A percentile compares a stretch with the other conserved stretches of the same genome.
Conservation (phyloP, 768 basidiomycete species). For the Sarcomyxa edulis region DNA sequence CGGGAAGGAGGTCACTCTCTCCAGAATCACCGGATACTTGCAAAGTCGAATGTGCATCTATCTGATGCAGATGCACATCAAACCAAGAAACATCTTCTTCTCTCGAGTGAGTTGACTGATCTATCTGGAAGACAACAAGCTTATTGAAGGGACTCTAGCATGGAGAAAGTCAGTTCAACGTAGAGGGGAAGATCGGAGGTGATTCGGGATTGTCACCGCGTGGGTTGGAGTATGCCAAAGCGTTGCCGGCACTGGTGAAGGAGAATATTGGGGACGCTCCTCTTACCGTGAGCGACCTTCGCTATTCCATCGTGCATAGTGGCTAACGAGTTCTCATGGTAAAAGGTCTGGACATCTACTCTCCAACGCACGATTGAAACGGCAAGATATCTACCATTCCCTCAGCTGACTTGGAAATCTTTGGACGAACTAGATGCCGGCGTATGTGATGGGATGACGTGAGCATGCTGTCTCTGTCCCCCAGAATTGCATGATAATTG, state of each 20-base stretch:
- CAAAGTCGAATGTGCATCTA: constrained; percentile 98
- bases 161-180: constrained; percentile 95
- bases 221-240: constrained; percentile 80
- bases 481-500: background rate
- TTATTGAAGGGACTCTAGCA: constrained; percentile 52
- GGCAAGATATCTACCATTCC: constrained; percentile 72
- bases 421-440: constrained; percentile 98
- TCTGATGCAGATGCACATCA: constrained; percentile 96
- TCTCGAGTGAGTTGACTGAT: constrained; percentile 65
- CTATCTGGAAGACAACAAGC: constrained; percentile 2
- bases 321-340: constrained; percentile 2
- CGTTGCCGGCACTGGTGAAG: constrained; percentile 81
- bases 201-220: constrained; percentile 83
- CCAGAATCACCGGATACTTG: constrained; percentile 88
- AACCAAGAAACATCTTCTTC: constrained; percentile 94
- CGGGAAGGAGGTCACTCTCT: constrained; percentile 82
- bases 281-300: constrained; percentile 57
- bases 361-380: constrained; percentile 91
- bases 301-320: constrained; percentile 1
- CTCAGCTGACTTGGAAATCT: constrained; percentile 97
- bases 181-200: constrained; percentile 97
- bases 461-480: constrained; percentile 44
- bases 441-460: constrained; percentile 99
- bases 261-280: constrained; percentile 88
- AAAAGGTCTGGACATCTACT: constrained; percentile 98